Evolutionary conservation across 2,329 filamentous ascomycete genomes (phyloP).

Genomic region (Acarospora socialis): DNA sequence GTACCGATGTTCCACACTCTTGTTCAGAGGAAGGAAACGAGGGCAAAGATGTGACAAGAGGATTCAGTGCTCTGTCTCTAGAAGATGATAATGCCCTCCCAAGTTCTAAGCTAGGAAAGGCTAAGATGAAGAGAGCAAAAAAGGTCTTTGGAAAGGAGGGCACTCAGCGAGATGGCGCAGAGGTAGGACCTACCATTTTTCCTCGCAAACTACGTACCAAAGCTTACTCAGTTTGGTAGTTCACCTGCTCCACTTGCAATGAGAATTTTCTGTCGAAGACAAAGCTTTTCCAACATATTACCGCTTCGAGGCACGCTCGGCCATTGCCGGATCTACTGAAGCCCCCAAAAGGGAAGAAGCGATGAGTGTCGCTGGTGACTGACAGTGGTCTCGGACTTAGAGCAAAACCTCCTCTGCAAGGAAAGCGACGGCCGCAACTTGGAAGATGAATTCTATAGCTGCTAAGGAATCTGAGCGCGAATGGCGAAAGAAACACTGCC

Average conservation of each 20-base stretch:
- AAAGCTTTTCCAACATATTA: constrained; percentile 60
- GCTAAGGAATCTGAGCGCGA: too few relatives aligned
- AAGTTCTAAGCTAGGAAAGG: constrained; percentile 32
- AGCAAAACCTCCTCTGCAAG: too few relatives aligned
- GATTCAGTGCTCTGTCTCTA: too few relatives aligned
- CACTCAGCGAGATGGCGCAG: constrained; percentile 11
- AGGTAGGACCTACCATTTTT: too few relatives aligned
- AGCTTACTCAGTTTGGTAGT: too few relatives aligned
- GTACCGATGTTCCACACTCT: neutral
- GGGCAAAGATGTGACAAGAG: too few relatives aligned
- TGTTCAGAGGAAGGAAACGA: constrained; percentile 30
- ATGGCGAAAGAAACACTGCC: too few relatives aligned
- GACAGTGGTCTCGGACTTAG: too few relatives aligned
- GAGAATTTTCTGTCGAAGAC: constrained; percentile 63
- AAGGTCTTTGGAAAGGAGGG: constrained; percentile 35
- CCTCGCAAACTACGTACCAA: too few relatives aligned
- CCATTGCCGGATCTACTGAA: constrained; percentile 21
- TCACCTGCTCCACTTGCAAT: constrained; percentile 65
- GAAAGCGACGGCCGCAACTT: too few relatives aligned
- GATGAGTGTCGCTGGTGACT: constrained; percentile 1
- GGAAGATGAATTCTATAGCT: too few relatives aligned
- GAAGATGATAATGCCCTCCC: constrained; percentile 15
- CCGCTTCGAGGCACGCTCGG: constrained; percentile 50
- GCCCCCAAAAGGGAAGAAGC: constrained; percentile 16
- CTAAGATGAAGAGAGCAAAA: constrained; percentile 38